Evolutionary conservation across 2,329 filamentous ascomycete genomes (phyloP), one percentile per base, ranked within the genome.

Genomic region (Parastagonospora avenae): DNA sequence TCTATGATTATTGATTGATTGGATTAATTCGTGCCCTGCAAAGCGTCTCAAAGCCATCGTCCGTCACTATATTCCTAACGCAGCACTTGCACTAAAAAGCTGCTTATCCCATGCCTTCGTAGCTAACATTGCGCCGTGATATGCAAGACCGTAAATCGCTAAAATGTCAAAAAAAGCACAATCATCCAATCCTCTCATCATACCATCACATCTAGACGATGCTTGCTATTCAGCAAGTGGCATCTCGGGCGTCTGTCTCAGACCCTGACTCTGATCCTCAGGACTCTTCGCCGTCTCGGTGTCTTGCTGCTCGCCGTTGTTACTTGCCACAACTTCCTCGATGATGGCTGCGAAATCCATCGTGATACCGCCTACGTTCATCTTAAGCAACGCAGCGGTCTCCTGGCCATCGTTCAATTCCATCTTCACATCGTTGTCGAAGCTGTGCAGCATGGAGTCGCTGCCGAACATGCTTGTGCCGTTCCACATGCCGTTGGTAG

Each of bases 311-410:
- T 54, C 54, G n/a, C 42, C 55, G 19, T 58, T 50, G 27, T 62
- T 61, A 37, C 59, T 55, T 11, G 48, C 42, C 7, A 66, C 68
- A 4, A 73, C 71, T 44, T 70, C 66, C 39, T 73, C 70, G 39
- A 74, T 73, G 62, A 74, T 72, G 11, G 64, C 66, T 11, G 66
- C 62, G 44, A 74, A 68, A 28, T 74, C 70, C 5, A 69, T 62
- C 27, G 60, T 68, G 44, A 70, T 60, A 6, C 63, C 66, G 35
- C 63, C 60, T 12, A 65, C 60, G 14, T 60, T 60, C 53, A 67
- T 68, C 52, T 69, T 68, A 9, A 64, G 54, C 27, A 61, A 41
- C 4, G 55, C 37, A 16, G 59, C 43, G 8, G 52, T 52, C n/a
- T 54, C 55, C 0, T 42, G 39, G 16, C 57, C 50, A 14, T 57